phyloP scores from a whole-genome alignment of 441 rosid species.

The Dalechampia spathulata region DNA sequence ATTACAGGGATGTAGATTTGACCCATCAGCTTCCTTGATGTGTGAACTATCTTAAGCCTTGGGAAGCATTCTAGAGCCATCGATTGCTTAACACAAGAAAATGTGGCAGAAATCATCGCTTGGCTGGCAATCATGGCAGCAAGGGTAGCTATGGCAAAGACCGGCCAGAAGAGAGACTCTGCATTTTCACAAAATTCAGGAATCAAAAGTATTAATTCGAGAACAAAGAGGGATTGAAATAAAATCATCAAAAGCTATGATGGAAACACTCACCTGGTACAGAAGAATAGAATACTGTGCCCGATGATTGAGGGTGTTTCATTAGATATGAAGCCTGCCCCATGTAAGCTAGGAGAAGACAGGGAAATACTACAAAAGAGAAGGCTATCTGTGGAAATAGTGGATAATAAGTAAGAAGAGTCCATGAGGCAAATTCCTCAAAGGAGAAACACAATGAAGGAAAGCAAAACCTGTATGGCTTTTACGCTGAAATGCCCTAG shows the following conservation, averaged over 20 bases:
- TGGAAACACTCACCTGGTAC: conserved; percentile 58
- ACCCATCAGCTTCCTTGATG: conserved; percentile 78
- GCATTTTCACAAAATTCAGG: conserved; percentile 25
- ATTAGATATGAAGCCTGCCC: conserved; percentile 92
- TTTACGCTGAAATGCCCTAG: conserved; percentile 86
- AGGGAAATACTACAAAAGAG: conserved; percentile 79
- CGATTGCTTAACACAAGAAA: conserved; percentile 89
- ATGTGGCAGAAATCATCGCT: conserved; percentile 99
- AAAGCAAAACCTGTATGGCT: conserved; percentile 61
- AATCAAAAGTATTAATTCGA: conserved; percentile 9
- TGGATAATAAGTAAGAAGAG: conserved; percentile 1
- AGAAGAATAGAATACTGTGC: conserved; percentile 74
- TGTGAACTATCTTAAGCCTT: conserved; percentile 86
- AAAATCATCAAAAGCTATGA: neutral
- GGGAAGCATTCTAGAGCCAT: conserved; percentile 99
- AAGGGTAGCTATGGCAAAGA: conserved; percentile 66
- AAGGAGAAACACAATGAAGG: conserved; percentile 11
- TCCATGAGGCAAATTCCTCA: conserved; percentile 1
- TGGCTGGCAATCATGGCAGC: conserved; percentile 99
- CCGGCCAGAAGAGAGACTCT: conserved; percentile 87
- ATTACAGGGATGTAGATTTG: conserved; percentile 87
- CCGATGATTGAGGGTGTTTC: conserved; percentile 54
- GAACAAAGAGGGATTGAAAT: neutral
- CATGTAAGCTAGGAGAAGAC: conserved; percentile 89
- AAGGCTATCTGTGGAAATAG: conserved; percentile 60